Evolutionary conservation across 2,329 filamentous ascomycete species (phyloP).

Genomic region (Pseudopithomyces maydicus): DNA sequence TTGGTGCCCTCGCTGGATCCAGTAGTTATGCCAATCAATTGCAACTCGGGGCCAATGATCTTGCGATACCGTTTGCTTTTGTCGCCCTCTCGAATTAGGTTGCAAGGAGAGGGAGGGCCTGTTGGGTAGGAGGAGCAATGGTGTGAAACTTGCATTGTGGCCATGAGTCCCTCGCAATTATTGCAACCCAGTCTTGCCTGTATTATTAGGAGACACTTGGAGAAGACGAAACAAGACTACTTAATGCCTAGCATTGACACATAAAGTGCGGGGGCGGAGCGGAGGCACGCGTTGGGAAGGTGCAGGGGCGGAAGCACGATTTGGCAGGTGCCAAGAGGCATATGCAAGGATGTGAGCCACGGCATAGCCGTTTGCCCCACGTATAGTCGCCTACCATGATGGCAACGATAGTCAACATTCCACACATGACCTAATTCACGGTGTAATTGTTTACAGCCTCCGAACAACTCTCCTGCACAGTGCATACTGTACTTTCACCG

Average conservation of each 20-base stretch:
- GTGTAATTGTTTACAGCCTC: too few relatives aligned
- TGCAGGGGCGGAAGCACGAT: background rate
- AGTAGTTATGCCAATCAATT: background rate
- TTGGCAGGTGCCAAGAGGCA: background rate
- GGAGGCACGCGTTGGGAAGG: background rate
- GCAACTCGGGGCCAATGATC: background rate
- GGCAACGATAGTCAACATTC: too few relatives aligned
- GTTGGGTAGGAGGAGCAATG: too few relatives aligned
- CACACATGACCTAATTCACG: too few relatives aligned
- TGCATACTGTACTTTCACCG: background rate
- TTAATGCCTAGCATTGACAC: background rate
- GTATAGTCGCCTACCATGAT: background rate
- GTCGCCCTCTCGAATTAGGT: too few relatives aligned
- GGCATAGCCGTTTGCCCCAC: background rate
- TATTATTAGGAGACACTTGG: background rate
- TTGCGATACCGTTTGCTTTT: background rate
- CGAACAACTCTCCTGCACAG: background rate
- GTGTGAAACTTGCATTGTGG: too few relatives aligned
- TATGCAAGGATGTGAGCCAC: background rate
- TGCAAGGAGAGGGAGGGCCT: too few relatives aligned
- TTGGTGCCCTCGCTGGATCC: background rate
- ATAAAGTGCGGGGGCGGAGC: background rate
- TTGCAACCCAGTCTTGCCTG: too few relatives aligned
- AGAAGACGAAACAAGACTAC: background rate
- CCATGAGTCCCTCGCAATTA: too few relatives aligned